Conservation (phyloP, 805 yeast genomes). For the Clavispora santaluciae region DNA sequence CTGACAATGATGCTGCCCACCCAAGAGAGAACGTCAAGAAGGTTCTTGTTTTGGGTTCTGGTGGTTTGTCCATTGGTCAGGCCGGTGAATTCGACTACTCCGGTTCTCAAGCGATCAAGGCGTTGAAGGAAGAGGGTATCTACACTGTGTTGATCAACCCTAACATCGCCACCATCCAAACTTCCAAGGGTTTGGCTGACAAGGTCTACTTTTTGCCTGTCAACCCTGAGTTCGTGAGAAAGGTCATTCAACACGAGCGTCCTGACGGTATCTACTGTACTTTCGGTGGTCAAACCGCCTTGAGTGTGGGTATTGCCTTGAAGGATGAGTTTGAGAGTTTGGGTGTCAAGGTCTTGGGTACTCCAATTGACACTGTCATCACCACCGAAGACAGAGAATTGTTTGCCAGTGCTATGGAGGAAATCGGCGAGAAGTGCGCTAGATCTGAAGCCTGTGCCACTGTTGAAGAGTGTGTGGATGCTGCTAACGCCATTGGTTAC, state of each 20-base stretch:
- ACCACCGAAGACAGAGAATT: conserved; percentile 98
- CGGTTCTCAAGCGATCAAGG: conserved; percentile 97
- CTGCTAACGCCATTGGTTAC: conserved; percentile 83
- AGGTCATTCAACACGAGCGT: conserved; percentile 88
- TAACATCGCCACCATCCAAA: conserved; percentile 96
- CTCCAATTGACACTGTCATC: conserved; percentile 91
- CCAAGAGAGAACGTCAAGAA: conserved; percentile 85
- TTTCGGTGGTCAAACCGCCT: conserved; percentile 98
- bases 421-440: conserved; percentile 94
- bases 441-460: conserved; percentile 79
- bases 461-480: conserved; percentile 76
- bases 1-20: conserved; percentile 67
- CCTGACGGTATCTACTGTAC: conserved; percentile 97
- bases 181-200: conserved; percentile 96
- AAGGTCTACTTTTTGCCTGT: conserved; percentile 98
- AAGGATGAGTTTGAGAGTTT: conserved; percentile 90
- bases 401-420: conserved; percentile 91
- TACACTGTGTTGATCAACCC: conserved; percentile 95
- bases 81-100: conserved; percentile 98
- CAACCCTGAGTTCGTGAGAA: conserved; percentile 91
- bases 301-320: conserved; percentile 90
- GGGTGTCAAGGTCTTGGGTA: conserved; percentile 94
- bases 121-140: conserved; percentile 95
- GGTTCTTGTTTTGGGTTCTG: conserved; percentile 92
- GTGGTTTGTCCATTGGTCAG: conserved; percentile 97